Evolutionary conservation across 306 rosid genomes (phyloP).

Genomic region (Malus orientalis): DNA sequence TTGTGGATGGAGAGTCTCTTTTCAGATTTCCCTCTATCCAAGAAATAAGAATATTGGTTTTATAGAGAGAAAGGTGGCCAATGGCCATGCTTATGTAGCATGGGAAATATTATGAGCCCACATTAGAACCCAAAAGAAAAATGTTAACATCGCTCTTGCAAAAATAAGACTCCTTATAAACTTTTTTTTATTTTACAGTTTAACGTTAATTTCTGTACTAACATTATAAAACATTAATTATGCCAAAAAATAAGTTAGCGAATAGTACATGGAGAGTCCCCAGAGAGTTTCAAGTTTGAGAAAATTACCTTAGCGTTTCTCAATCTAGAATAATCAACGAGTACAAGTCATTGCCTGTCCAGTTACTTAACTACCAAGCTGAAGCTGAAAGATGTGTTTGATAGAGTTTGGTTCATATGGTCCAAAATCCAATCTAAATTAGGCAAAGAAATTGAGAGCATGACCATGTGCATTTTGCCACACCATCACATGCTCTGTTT

Average conservation of each 20-base stretch:
- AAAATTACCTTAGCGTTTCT: too few relatives aligned
- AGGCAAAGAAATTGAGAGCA: conserved; percentile 10
- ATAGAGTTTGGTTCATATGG: not conserved
- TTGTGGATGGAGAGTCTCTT: conserved; percentile 38
- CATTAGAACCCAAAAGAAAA: too few relatives aligned
- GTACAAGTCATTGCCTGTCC: too few relatives aligned
- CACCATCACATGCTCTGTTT: conserved; percentile 20
- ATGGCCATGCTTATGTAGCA: conserved; percentile 1
- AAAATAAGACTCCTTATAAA: fast-evolving
- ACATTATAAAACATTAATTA: too few relatives aligned
- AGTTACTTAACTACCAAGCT: too few relatives aligned
- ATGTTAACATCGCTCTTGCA: too few relatives aligned
- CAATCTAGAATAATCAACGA: too few relatives aligned
- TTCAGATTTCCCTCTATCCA: conserved; percentile 38
- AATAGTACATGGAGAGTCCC: fast-evolving
- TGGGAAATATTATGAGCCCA: not conserved
- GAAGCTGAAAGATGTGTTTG: not conserved
- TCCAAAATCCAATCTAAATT: not conserved
- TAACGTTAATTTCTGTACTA: too few relatives aligned
- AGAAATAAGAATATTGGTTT: conserved; percentile 39
- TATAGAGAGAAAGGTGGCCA: not conserved
- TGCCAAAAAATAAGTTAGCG: too few relatives aligned
- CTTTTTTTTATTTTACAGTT: fast-evolving
- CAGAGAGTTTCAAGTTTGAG: too few relatives aligned
- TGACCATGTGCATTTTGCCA: conserved; percentile 32